Evolutionary conservation across 441 rosid genomes (phyloP).

Genomic region (Flueggea neowawraea): DNA sequence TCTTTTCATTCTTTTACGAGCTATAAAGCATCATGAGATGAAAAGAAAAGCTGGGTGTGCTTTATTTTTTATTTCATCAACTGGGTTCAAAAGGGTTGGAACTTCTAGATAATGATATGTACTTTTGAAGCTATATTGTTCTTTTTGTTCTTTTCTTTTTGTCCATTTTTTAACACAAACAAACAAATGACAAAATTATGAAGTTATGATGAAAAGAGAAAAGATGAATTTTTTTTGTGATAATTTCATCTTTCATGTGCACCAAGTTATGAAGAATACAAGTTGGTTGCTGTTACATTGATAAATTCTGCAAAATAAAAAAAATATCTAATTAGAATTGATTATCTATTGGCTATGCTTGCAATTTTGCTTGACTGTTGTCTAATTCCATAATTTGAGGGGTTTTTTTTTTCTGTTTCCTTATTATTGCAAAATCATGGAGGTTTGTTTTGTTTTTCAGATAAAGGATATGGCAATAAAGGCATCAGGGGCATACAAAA

Average conservation of each 20-base stretch:
- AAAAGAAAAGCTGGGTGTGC: not conserved
- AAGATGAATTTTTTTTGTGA: not conserved
- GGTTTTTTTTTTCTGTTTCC: not conserved
- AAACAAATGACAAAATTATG: conserved; percentile 4
- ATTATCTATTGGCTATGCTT: not conserved
- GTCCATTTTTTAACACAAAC: conserved; percentile 11
- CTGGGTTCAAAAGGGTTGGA: not conserved
- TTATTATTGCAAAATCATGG: conserved; percentile 5
- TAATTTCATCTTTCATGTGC: not conserved
- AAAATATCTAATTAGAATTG: too few species aligned
- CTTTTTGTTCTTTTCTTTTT: conserved; percentile 8
- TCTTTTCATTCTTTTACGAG: conserved; percentile 4
- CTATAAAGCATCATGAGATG: not conserved
- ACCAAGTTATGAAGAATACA: conserved; percentile 3
- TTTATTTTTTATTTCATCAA: not conserved
- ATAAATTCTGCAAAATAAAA: conserved; percentile 1
- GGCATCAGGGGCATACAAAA: conserved; percentile 85
- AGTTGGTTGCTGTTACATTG: conserved; percentile 3
- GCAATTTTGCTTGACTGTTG: not conserved
- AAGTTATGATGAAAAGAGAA: not conserved
- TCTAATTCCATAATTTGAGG: not conserved
- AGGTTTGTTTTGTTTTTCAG: conserved; percentile 26
- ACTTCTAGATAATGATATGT: not conserved
- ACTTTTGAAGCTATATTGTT: conserved; percentile 1
- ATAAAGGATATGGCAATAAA: conserved; percentile 86